Conservation (phyloP, 176 grass and related monocot species). For the Carex kokanica region DNA sequence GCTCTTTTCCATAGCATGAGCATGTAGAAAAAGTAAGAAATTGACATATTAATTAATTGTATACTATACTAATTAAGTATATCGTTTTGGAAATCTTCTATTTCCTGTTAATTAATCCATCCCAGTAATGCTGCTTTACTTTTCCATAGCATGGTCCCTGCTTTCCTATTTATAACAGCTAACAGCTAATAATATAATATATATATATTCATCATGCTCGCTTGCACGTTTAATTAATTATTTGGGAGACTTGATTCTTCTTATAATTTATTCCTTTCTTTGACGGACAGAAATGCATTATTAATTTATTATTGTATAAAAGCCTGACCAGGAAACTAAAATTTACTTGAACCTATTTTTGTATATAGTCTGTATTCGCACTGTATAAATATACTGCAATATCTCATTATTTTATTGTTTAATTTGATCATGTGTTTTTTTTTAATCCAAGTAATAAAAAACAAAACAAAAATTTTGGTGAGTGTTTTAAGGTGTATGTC, state of each 20-base stretch:
- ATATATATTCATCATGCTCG: neutral
- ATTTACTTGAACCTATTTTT: neutral
- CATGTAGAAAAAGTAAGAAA: neutral
- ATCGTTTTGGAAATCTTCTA: neutral
- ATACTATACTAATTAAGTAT: neutral
- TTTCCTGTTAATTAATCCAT: neutral
- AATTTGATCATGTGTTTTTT: neutral
- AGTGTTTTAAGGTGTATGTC: neutral
- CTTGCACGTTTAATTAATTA: slow-evolving; percentile 15
- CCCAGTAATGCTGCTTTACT: neutral
- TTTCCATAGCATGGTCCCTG: neutral
- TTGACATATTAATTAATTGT: neutral
- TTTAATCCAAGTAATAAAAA: neutral
- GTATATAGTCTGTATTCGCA: neutral
- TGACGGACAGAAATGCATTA: neutral
- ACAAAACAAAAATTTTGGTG: neutral
- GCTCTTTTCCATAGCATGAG: no score
- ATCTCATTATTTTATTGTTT: neutral
- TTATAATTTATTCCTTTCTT: slow-evolving; percentile 4
- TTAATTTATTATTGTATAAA: neutral
- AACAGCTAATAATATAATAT: no score
- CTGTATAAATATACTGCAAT: neutral
- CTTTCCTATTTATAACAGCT: neutral
- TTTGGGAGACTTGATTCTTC: neutral
- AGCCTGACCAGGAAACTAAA: neutral